Conservation (phyloP, 176 grass and related monocot species). For the Bromus sterilis region DNA sequence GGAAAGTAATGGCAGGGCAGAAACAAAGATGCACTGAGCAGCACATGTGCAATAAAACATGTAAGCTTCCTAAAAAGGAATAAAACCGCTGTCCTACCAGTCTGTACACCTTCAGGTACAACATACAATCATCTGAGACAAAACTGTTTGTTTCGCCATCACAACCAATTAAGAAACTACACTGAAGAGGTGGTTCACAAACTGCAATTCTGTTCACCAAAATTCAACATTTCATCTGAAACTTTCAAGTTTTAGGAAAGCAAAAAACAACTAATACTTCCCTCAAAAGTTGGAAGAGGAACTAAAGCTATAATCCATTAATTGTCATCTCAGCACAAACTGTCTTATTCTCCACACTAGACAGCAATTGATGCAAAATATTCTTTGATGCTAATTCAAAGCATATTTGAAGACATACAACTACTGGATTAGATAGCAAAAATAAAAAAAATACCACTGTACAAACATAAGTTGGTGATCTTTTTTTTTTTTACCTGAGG, state of each 20-base stretch:
- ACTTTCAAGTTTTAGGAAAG: not conserved
- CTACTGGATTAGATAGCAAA: not conserved
- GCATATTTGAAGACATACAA: not conserved
- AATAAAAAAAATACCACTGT: not conserved
- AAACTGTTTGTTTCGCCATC: not conserved
- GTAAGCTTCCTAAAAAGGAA: not conserved
- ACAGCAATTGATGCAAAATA: not conserved
- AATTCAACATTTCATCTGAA: not conserved
- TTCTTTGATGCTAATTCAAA: not conserved
- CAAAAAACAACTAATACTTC: not conserved
- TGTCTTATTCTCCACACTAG: not conserved
- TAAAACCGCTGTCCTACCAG: not conserved
- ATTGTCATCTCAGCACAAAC: not conserved
- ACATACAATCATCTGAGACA: not conserved
- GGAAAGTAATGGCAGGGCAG: not conserved
- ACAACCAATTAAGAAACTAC: not conserved
- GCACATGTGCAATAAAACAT: not conserved
- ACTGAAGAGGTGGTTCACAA: not conserved
- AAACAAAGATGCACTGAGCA: not conserved
- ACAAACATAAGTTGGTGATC: not conserved
- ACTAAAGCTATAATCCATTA: not conserved
- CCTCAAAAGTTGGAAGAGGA: too few relatives aligned
- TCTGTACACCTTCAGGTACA: not conserved
- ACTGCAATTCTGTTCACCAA: not conserved
- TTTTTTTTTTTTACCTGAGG: slow-evolving; percentile 38